Conservation (phyloP, 2,329 filamentous ascomycete species). For the Ophidiomyces ophidiicola region DNA sequence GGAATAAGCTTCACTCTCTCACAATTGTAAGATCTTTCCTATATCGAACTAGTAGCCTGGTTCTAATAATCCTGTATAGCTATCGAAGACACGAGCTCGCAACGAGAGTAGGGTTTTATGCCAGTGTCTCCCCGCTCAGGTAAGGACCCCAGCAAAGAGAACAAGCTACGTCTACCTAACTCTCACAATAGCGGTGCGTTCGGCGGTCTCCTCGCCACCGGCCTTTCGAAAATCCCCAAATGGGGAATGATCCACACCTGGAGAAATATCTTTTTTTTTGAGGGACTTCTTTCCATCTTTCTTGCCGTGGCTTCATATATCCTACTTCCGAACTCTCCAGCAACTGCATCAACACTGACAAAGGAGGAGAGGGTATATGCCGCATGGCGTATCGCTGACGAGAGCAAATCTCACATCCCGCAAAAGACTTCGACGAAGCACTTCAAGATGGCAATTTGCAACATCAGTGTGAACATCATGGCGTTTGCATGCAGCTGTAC, state of each 20-base stretch:
- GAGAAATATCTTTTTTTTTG: conserved; percentile 11
- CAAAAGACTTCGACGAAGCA: conserved; percentile 18
- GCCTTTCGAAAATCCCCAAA: conserved; percentile 6
- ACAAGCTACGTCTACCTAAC: background rate
- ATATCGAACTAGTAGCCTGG: too few species aligned
- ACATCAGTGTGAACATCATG: conserved; percentile 35
- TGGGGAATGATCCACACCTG: conserved; percentile 8
- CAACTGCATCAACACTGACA: conserved; percentile 4
- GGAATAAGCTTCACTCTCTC: conserved; percentile 9
- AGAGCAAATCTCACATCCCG: conserved; percentile 3
- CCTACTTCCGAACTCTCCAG: conserved; percentile 4
- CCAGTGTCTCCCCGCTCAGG: conserved; percentile 6
- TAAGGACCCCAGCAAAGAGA: background rate
- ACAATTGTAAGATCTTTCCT: conserved; percentile 3
- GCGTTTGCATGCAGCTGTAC: conserved; percentile 23
- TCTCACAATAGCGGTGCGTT: conserved; percentile 48
- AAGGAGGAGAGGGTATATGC: conserved; percentile 4
- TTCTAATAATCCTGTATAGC: background rate
- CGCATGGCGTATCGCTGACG: conserved; percentile 8
- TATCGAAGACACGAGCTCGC: conserved; percentile 10
- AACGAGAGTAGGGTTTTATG: conserved; percentile 7
- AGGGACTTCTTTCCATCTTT: conserved; percentile 8
- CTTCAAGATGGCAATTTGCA: conserved; percentile 21
- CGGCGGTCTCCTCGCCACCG: conserved; percentile 46
- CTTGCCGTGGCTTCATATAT: conserved; percentile 4